Evolutionary conservation across 257 asterid species (phyloP), one percentile per base, ranked within the genome.

Genomic region (Echium plantagineum): DNA sequence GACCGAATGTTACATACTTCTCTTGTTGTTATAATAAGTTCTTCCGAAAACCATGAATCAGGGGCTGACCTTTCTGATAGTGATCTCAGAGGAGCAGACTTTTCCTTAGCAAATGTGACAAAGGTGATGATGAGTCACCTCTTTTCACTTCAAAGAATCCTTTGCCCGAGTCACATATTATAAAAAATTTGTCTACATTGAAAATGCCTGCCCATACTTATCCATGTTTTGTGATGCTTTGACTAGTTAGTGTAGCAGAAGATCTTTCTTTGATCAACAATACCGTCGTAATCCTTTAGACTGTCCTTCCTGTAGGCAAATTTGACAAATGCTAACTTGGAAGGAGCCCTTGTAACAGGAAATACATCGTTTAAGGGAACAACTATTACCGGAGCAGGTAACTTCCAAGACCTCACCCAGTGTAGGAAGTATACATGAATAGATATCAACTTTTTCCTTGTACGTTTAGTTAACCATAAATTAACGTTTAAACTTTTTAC

Each of bases 51-150:
- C 21, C 20, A 17, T 62, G n/a, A 53, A 62, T 68, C 78, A 90
- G 98, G 98, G 65, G 98, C 97, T 13, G 95, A 88, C 78, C 87
- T 91, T 62, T 88, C 98, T 69, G 94, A 84, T 74, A 79, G 96
- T 63, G 98, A 91, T 80, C 95, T 91, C 61, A 81, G 98, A 83
- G 94, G 94, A 52, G 98, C 85, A 56, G 98, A 91, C 69, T 91
- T 91, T 74, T 91, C 98, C 46, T 69, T 91, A 67, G 98, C 98
- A 54, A 84, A 82, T 70, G 94, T 88, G 51, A 75, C 95, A 22
- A 91, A 91, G 94, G 98, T 89, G 72, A 65, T 89, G 72, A 65
- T 54, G 15, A 4, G 58, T 64, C 30, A 71, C 52, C 47, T 49
- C 21, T 10, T 55, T 22, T 22, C 2, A 7, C 32, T 28, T 35